Evolutionary conservation across 768 basidiomycete species (phyloP).

Genomic region (Tylopilus vinaceipallidus): DNA sequence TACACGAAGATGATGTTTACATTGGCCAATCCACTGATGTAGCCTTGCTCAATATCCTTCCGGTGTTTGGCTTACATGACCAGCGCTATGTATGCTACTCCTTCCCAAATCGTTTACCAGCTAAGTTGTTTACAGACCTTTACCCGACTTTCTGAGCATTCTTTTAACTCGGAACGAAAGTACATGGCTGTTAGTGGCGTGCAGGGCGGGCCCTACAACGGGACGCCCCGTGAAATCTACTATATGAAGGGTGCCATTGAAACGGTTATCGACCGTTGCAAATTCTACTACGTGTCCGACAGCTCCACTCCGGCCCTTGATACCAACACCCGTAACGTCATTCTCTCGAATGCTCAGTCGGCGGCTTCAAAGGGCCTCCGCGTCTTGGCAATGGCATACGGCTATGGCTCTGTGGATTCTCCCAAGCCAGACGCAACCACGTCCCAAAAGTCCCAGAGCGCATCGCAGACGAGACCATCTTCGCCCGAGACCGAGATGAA

Average conservation of each 20-base stretch:
- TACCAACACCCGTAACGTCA: slow-evolving; percentile 58
- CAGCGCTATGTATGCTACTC: slow-evolving; percentile 57
- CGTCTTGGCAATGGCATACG: slow-evolving; percentile 91
- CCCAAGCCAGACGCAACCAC: slow-evolving; percentile 21
- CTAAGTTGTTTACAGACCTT: slow-evolving; percentile 47
- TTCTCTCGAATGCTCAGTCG: slow-evolving; percentile 67
- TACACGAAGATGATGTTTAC: slow-evolving; percentile 67
- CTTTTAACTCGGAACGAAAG: slow-evolving; percentile 93
- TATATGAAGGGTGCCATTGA: slow-evolving; percentile 95
- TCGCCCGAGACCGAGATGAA: slow-evolving; percentile 36
- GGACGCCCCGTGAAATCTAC: slow-evolving; percentile 64
- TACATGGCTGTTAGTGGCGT: slow-evolving; percentile 88
- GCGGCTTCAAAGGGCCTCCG: slow-evolving; percentile 78
- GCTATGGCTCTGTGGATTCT: slow-evolving; percentile 58
- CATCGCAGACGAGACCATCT: slow-evolving; percentile 29
- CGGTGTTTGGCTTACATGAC: slow-evolving; percentile 64
- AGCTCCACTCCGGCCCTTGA: slow-evolving; percentile 85
- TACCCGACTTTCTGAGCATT: slow-evolving; percentile 70
- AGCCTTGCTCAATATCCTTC: slow-evolving; percentile 79
- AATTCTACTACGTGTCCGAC: slow-evolving; percentile 86
- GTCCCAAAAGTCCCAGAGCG: slow-evolving; percentile 18
- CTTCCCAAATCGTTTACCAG: neutral
- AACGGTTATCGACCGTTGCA: slow-evolving; percentile 79
- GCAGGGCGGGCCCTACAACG: slow-evolving; percentile 37
- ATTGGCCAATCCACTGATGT: slow-evolving; percentile 94